Percentiles rank a stretch among this genome's conserved stretches.
These are phyloP conservation scores for Leishmania arabica DNA, from an alignment of 208 protist genomes.

Conservation along the genomic window DNA sequence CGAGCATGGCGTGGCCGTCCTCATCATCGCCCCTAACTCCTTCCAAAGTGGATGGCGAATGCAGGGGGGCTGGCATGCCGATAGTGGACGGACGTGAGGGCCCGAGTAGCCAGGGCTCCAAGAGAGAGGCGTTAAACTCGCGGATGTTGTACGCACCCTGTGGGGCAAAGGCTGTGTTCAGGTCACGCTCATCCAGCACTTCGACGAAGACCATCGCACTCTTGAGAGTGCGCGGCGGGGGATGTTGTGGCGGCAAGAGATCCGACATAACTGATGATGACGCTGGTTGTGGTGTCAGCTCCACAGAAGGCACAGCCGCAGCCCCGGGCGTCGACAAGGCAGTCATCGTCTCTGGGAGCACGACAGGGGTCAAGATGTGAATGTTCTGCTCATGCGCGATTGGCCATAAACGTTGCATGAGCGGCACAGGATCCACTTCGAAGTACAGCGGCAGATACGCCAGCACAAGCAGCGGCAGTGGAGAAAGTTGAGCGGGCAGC, in stretches of 20 bases:
- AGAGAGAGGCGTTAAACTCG: slow-evolving; percentile 37
- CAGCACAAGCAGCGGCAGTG: slow-evolving; percentile 46
- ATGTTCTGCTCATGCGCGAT: slow-evolving; percentile 11
- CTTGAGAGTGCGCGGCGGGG: slow-evolving; percentile 7
- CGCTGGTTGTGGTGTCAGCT: neutral
- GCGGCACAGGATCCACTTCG: slow-evolving; percentile 64
- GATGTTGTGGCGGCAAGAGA: too few relatives aligned
- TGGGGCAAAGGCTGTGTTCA: slow-evolving; percentile 40
- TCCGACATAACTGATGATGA: neutral
- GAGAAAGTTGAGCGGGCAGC: neutral
- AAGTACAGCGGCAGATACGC: slow-evolving; percentile 79
- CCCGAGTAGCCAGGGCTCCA: slow-evolving; percentile 30
- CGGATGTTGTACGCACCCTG: slow-evolving; percentile 47
- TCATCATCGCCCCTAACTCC: neutral
- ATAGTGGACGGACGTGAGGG: neutral
- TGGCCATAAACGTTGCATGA: slow-evolving; percentile 60
- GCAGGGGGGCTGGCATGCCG: neutral
- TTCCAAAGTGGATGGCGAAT: neutral
- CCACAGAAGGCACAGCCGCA: neutral
- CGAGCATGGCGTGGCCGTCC: neutral
- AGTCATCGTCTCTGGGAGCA: slow-evolving; percentile 14
- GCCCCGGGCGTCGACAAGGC: neutral
- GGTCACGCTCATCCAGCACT: slow-evolving; percentile 49
- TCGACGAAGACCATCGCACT: slow-evolving; percentile 75
- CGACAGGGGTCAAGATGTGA: slow-evolving; percentile 37